Conservation (phyloP, 2,329 filamentous ascomycete genomes). For the Epichloe uncinata region DNA sequence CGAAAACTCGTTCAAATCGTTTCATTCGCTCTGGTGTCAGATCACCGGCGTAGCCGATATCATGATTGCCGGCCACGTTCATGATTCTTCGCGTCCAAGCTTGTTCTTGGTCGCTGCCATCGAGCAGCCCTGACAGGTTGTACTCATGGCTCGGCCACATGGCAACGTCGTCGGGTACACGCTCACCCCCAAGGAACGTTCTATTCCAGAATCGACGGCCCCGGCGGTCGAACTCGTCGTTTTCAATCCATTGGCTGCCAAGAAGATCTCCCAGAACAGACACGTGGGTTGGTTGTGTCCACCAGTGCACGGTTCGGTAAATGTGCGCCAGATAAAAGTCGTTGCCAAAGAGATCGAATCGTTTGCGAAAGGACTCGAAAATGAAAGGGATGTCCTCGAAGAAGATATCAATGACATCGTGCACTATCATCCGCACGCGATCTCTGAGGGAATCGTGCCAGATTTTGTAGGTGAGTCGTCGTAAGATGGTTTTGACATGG, state of each 20-base stretch:
- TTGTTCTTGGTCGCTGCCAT: constrained; percentile 27
- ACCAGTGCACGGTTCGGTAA: constrained; percentile 73
- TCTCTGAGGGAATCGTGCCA: constrained; percentile 33
- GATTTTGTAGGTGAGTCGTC: constrained; percentile 34
- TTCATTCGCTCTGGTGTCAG: constrained; percentile 60
- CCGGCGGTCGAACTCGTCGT: constrained; percentile 68
- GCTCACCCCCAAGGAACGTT: constrained; percentile 57
- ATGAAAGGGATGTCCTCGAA: constrained; percentile 56
- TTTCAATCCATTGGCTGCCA: constrained; percentile 87
- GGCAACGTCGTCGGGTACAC: constrained; percentile 45
- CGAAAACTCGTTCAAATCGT: constrained; percentile 76
- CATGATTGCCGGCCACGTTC: constrained; percentile 89
- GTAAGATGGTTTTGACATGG: constrained; percentile 33
- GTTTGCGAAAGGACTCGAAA: constrained; percentile 58
- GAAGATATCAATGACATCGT: constrained; percentile 47
- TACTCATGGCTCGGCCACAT: constrained; percentile 34
- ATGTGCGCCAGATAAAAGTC: constrained; percentile 92
- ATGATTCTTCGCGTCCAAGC: constrained; percentile 68
- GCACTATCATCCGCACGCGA: constrained; percentile 37
- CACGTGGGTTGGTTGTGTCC: constrained; percentile 72
- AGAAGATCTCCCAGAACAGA: constrained; percentile 82
- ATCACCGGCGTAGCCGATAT: constrained; percentile 92
- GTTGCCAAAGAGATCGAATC: constrained; percentile 80
- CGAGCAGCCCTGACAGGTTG: constrained; percentile 35
- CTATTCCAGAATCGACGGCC: constrained; percentile 66